Percentiles rank a stretch among this genome's conserved stretches.
phyloP scores from a whole-genome alignment of 2,329 filamentous ascomycete genomes.

The Nemania bipapillata region DNA sequence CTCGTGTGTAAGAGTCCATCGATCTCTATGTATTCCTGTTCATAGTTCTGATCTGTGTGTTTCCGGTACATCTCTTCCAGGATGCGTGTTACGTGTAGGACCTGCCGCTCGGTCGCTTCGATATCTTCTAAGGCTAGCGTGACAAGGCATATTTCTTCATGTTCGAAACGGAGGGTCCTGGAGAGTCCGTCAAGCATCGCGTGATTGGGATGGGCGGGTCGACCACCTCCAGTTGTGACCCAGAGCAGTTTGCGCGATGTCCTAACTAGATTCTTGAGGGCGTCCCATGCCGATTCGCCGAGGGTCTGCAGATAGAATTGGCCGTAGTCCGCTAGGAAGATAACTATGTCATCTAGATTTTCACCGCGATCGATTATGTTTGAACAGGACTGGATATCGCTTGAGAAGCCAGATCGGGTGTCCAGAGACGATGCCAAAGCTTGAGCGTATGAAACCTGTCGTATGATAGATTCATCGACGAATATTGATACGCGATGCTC shows the following conservation, averaged over 20 bases:
- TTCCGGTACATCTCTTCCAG: slow-evolving; percentile 15
- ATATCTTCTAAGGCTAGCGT: slow-evolving; percentile 19
- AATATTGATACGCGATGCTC: not conserved
- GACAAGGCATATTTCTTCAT: slow-evolving; percentile 26
- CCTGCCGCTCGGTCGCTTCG: too few relatives aligned
- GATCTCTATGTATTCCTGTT: slow-evolving; percentile 35
- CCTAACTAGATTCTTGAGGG: not conserved
- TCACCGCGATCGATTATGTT: not conserved
- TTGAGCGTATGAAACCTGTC: not conserved
- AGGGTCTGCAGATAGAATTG: not conserved
- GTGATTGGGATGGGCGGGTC: not conserved
- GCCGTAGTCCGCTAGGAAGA: not conserved
- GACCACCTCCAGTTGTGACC: slow-evolving; percentile 17
- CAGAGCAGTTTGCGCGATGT: not conserved
- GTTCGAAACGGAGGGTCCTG: slow-evolving; percentile 29
- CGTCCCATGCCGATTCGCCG: not conserved
- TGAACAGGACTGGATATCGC: too few relatives aligned
- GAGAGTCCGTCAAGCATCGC: slow-evolving; percentile 30
- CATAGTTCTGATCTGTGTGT: slow-evolving; percentile 17
- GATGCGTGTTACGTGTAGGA: not conserved
- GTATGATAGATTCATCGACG: not conserved
- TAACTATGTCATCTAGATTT: not conserved
- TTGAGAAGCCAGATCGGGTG: not conserved
- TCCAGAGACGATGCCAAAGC: not conserved
- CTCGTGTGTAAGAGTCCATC: slow-evolving; percentile 27